A percentile compares a stretch with the other conserved stretches of the same genome.
Evolutionary conservation across 78 protist genomes (phyloP).

Genomic region (Diacronema lutheri): DNA sequence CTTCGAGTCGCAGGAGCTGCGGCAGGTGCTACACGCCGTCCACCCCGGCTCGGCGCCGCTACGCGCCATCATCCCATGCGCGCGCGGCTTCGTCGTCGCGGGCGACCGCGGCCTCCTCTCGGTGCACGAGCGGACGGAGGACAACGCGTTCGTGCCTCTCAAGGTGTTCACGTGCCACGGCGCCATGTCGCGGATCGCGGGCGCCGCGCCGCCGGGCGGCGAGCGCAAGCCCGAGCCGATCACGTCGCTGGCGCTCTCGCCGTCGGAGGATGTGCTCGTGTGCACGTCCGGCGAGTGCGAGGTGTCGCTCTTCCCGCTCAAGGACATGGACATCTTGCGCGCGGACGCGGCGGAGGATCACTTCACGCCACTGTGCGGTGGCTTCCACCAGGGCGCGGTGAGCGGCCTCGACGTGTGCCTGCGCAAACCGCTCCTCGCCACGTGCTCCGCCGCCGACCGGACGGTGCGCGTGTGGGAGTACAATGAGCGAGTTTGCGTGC

Average conservation of each 20-base stretch:
- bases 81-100: slow-evolving; percentile 15
- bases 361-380: neutral
- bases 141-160: neutral
- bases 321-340: slow-evolving; percentile 34
- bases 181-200: neutral
- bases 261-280: slow-evolving; percentile 28
- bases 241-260: slow-evolving; percentile 5
- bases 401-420: slow-evolving; percentile 18
- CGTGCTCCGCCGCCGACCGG: slow-evolving; percentile 33
- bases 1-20: slow-evolving; percentile 6
- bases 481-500: neutral
- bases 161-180: neutral
- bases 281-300: neutral
- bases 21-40: neutral
- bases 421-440: slow-evolving; percentile 38
- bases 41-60: neutral
- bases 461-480: slow-evolving; percentile 42
- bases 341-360: neutral
- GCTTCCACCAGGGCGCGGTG: slow-evolving; percentile 18
- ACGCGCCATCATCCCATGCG: neutral
- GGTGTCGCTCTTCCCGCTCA: slow-evolving; percentile 33
- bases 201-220: neutral
- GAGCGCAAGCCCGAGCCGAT: neutral
- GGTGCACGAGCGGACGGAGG: neutral
- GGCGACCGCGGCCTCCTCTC: slow-evolving; percentile 5